Conservation (phyloP, 2,329 filamentous ascomycete genomes). For the Blastomyces percursus region DNA sequence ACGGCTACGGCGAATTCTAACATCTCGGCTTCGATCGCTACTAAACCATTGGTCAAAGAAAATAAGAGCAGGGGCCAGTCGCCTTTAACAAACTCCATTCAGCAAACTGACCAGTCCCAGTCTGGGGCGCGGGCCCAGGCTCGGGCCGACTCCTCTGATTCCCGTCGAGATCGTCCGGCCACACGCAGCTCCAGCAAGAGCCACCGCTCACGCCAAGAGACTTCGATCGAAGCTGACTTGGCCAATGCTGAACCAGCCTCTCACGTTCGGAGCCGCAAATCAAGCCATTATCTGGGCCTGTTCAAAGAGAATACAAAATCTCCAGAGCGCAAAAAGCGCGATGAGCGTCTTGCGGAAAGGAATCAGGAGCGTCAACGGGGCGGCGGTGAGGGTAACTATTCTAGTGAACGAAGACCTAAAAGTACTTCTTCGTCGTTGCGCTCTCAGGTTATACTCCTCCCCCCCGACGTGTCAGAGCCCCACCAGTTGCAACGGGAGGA, state of each 20-base stretch:
- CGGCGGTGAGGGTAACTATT: not conserved
- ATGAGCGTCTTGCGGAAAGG: conserved; percentile 32
- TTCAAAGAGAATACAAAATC: conserved; percentile 52
- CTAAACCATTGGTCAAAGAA: not conserved
- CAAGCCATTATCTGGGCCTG: conserved; percentile 53
- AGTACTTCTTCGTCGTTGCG: not conserved
- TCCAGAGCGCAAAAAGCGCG: conserved; percentile 42
- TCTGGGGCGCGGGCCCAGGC: not conserved
- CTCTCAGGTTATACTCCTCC: conserved; percentile 1
- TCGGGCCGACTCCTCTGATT: not conserved
- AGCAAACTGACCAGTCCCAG: not conserved
- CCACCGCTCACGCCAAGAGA: conserved; percentile 43
- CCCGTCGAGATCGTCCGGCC: conserved; percentile 5
- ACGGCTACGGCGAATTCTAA: not conserved
- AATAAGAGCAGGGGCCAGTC: not conserved
- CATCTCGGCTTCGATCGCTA: not conserved
- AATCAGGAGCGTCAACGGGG: conserved; percentile 16
- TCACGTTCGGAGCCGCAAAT: conserved; percentile 52
- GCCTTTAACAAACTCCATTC: not conserved
- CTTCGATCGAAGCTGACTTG: conserved; percentile 53
- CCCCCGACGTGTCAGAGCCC: not conserved
- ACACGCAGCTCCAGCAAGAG: conserved; percentile 34
- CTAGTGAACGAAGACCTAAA: not conserved
- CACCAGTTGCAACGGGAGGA: not conserved
- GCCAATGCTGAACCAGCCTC: conserved; percentile 45